Evolutionary conservation across 2,329 filamentous ascomycete species (phyloP).

Genomic region (Metarhizium guizhouense): DNA sequence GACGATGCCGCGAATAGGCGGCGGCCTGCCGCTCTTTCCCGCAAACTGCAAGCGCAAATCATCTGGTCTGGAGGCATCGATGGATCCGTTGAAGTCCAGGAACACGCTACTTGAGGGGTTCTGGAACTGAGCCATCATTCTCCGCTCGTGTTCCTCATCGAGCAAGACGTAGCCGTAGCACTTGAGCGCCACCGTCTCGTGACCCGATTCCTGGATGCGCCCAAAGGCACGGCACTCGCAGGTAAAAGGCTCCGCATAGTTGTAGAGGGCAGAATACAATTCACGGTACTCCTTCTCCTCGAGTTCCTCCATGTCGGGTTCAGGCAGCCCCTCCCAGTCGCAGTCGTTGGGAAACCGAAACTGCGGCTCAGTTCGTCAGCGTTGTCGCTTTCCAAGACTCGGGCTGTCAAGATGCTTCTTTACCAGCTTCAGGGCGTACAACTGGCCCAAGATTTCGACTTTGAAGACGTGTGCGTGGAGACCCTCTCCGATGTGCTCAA

Average conservation of each 20-base stretch:
- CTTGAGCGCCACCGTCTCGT: conserved; percentile 12
- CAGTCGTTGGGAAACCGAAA: too few relatives aligned
- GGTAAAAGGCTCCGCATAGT: conserved; percentile 16
- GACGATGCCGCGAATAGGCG: conserved; percentile 15
- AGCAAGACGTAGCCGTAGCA: conserved; percentile 20
- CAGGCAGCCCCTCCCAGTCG: too few relatives aligned
- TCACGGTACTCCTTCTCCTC: too few relatives aligned
- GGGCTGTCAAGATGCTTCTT: background rate
- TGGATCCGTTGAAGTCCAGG: background rate
- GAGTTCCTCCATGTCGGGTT: too few relatives aligned
- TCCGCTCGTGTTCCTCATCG: conserved; percentile 9
- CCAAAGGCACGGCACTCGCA: conserved; percentile 19
- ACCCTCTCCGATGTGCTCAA: conserved; percentile 11
- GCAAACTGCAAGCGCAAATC: background rate
- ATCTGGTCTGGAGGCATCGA: background rate
- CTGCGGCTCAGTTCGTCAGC: background rate
- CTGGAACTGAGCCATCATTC: background rate
- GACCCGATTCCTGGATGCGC: conserved; percentile 16
- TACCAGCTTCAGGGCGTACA: conserved; percentile 15
- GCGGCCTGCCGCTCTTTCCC: conserved; percentile 7
- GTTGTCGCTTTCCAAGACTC: background rate
- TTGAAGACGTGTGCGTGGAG: conserved; percentile 11
- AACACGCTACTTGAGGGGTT: conserved; percentile 1
- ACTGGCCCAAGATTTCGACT: conserved; percentile 7
- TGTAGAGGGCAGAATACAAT: conserved; percentile 3